A percentile compares a stretch with the other conserved stretches of the same genome.
phyloP scores from a whole-genome alignment of 306 rosid genomes.

The Cucumis hystrix region DNA sequence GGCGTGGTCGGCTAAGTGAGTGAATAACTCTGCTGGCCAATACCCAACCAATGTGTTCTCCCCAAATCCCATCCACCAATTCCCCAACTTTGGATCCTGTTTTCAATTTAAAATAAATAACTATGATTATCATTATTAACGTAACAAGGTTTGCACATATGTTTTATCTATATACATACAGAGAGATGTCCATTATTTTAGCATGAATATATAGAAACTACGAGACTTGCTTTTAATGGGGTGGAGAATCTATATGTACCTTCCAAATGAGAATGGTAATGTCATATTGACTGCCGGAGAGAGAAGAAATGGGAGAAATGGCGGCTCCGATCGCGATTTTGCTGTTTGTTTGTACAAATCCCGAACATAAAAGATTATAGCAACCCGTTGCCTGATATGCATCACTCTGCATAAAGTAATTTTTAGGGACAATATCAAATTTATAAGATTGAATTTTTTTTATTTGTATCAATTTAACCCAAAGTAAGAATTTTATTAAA shows the following conservation, averaged over 20 bases:
- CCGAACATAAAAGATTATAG: slow-evolving; percentile 84
- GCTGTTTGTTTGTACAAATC: slow-evolving; percentile 75
- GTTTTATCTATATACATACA: too few species aligned
- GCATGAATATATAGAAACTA: too few species aligned
- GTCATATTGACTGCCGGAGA: slow-evolving; percentile 46
- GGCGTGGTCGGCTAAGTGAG: slow-evolving; percentile 67
- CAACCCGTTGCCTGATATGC: slow-evolving; percentile 83
- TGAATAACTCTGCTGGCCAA: slow-evolving; percentile 86
- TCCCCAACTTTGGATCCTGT: slow-evolving; percentile 72
- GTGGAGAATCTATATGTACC: slow-evolving; percentile 18
- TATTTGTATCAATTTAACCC: too few species aligned
- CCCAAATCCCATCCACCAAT: slow-evolving; percentile 98
- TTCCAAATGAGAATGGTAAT: slow-evolving; percentile 85
- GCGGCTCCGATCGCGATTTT: slow-evolving; percentile 91
- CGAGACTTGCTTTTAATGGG: too few species aligned
- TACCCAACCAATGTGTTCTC: slow-evolving; percentile 66
- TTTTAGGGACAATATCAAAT: too few species aligned
- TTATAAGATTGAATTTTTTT: too few species aligned
- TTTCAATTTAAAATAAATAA: too few species aligned
- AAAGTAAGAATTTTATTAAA: too few species aligned
- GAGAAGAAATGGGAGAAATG: slow-evolving; percentile 75
- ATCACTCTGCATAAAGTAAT: slow-evolving; percentile 41
- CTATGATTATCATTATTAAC: too few species aligned
- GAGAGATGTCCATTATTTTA: too few species aligned
- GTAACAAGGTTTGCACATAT: too few species aligned